Evolutionary conservation across 1,284 basidiomycete species (phyloP).

Genomic region (Ceratobasidium sp.): DNA sequence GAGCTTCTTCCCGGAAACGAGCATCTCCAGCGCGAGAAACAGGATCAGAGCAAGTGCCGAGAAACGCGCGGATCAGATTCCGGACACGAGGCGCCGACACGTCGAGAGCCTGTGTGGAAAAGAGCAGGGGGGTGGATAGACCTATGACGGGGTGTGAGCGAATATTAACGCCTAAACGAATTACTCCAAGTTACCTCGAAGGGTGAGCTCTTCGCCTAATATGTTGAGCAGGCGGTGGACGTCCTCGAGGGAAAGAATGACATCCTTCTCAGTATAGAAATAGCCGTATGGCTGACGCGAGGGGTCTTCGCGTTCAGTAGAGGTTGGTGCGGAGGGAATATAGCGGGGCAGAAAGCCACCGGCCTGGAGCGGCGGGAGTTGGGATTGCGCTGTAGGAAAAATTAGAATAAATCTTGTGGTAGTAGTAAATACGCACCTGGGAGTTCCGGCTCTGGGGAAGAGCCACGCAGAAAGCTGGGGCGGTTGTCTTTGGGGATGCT

Average conservation of each 20-base stretch:
- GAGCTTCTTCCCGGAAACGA: conserved; percentile 81
- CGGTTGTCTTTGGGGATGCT: conserved; percentile 41
- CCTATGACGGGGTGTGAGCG: conserved; percentile 60
- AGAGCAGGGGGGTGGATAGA: conserved; percentile 88
- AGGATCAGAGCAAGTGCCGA: conserved; percentile 61
- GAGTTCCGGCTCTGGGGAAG: conserved; percentile 32
- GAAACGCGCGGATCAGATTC: conserved; percentile 80
- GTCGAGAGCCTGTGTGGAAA: conserved; percentile 87
- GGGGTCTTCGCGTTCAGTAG: conserved; percentile 46
- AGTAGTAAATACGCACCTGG: background rate
- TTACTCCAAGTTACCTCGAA: conserved; percentile 61
- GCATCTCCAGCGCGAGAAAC: conserved; percentile 65
- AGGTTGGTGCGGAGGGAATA: conserved; percentile 55
- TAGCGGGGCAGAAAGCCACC: conserved; percentile 73
- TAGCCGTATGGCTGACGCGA: conserved; percentile 68
- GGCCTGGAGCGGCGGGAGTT: conserved; percentile 64
- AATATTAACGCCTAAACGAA: background rate
- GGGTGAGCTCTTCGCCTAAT: conserved; percentile 76
- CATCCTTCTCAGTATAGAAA: conserved; percentile 76
- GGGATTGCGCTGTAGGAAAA: conserved; percentile 43
- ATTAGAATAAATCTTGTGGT: conserved; percentile 1
- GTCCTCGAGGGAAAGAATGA: conserved; percentile 81
- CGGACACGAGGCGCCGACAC: conserved; percentile 77
- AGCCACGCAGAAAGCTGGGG: conserved; percentile 26
- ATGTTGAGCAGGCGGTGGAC: conserved; percentile 76